These are phyloP conservation scores for Neonectria sp. DNA, from an alignment of 2,329 filamentous ascomycete species.

Conservation along the genomic window DNA sequence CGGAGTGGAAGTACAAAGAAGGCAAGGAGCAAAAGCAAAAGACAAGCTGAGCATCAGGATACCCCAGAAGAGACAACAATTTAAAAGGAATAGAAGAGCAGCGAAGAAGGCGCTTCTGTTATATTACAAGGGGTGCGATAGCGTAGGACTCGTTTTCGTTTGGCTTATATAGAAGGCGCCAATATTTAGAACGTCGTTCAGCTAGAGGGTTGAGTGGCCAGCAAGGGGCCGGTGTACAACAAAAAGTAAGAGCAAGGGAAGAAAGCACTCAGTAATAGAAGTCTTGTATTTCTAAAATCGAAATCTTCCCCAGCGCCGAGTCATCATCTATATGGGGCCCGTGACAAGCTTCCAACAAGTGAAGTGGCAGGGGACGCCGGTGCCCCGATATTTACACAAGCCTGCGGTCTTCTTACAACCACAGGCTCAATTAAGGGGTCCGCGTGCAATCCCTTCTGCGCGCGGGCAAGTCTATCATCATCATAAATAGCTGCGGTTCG, in stretches of 20 bases:
- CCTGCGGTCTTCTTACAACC: slow-evolving; percentile 32
- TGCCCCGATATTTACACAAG: slow-evolving; percentile 46
- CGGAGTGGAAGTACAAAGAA: slow-evolving; percentile 68
- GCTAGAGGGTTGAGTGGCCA: not conserved
- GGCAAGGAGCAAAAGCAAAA: slow-evolving; percentile 36
- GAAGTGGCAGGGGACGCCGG: slow-evolving; percentile 35
- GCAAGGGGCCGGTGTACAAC: slow-evolving; percentile 15
- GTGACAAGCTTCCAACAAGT: slow-evolving; percentile 38
- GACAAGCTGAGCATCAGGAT: slow-evolving; percentile 21
- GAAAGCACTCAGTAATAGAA: slow-evolving; percentile 30
- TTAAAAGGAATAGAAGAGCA: slow-evolving; percentile 7
- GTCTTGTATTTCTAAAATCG: slow-evolving; percentile 43
- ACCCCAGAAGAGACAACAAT: slow-evolving; percentile 32
- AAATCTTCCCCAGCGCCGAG: slow-evolving; percentile 40
- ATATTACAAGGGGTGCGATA: not conserved
- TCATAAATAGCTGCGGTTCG: slow-evolving; percentile 40
- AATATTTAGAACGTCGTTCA: not conserved
- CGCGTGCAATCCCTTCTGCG: slow-evolving; percentile 35
- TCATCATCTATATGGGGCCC: slow-evolving; percentile 39
- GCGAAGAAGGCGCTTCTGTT: not conserved
- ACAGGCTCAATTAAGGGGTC: slow-evolving; percentile 47
- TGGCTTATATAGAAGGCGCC: not conserved
- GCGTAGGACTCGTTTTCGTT: not conserved
- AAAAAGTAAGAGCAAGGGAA: slow-evolving; percentile 2
- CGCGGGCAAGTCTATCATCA: slow-evolving; percentile 45